A percentile compares a stretch with the other conserved stretches of the same genome.
These are phyloP conservation scores for Thinopyrum elongatum DNA, from an alignment of 176 grass and related monocot species.

Conservation along the genomic window DNA sequence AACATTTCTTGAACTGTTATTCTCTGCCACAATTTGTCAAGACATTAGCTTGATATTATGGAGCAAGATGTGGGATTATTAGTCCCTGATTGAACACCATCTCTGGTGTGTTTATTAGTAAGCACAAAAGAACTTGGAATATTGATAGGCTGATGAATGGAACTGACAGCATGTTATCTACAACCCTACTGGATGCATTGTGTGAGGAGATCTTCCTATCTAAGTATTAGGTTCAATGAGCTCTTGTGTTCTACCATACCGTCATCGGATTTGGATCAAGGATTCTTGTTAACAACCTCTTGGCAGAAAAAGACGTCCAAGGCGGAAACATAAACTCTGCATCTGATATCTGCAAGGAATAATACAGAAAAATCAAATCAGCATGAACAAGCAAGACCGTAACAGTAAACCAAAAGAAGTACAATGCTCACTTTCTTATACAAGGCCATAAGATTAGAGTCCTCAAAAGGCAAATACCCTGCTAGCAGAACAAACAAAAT, in stretches of 20 bases:
- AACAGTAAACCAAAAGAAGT: slow-evolving; percentile 9
- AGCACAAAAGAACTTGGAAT: not conserved
- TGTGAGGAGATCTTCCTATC: not conserved
- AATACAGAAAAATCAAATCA: slow-evolving; percentile 19
- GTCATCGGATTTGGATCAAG: slow-evolving; percentile 86
- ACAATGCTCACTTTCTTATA: slow-evolving; percentile 84
- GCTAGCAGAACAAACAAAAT: slow-evolving; percentile 96
- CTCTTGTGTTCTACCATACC: slow-evolving; percentile 47
- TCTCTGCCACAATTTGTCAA: slow-evolving; percentile 48
- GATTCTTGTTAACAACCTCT: slow-evolving; percentile 91
- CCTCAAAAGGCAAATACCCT: slow-evolving; percentile 99
- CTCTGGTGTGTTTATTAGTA: not conserved
- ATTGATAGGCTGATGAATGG: not conserved
- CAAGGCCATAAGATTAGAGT: slow-evolving; percentile 86
- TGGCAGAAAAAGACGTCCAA: slow-evolving; percentile 89
- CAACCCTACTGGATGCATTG: not conserved
- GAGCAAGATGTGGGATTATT: not conserved
- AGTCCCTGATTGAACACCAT: not conserved
- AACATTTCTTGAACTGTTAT: slow-evolving; percentile 89
- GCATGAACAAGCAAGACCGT: not conserved
- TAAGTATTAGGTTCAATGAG: slow-evolving; percentile 21
- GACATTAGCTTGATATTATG: slow-evolving; percentile 6
- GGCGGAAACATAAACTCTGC: slow-evolving; percentile 81
- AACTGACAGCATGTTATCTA: not conserved
- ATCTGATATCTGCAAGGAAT: slow-evolving; percentile 60